Evolutionary conservation across 2,329 filamentous ascomycete species (phyloP).

Genomic region (Pezicula carpinea): DNA sequence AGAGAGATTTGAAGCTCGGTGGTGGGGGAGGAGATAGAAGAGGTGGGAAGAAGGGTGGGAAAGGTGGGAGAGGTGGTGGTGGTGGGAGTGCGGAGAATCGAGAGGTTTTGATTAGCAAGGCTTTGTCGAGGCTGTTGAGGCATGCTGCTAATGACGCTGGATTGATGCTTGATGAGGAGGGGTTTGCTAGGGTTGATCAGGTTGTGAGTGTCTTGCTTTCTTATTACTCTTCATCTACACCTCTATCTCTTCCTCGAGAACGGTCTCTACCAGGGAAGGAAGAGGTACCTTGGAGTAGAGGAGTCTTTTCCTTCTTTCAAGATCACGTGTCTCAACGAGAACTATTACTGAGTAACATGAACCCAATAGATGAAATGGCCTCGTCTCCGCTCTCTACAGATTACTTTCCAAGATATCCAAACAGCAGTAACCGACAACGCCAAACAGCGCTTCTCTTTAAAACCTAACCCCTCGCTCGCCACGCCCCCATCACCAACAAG

Average conservation of each 20-base stretch:
- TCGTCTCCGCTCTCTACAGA: slow-evolving; percentile 59
- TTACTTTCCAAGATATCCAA: slow-evolving; percentile 71
- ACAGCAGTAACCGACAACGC: slow-evolving; percentile 68
- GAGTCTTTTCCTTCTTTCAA: no score
- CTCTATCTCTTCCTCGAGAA: neutral
- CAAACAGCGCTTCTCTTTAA: slow-evolving; percentile 86
- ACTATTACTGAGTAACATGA: no score
- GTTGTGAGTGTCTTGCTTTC: slow-evolving; percentile 45
- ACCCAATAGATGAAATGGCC: slow-evolving; percentile 28
- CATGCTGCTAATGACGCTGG: slow-evolving; percentile 43
- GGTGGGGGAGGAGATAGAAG: slow-evolving; percentile 2
- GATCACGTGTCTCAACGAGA: no score
- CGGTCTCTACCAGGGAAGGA: neutral
- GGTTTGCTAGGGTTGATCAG: slow-evolving; percentile 51
- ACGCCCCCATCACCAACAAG: slow-evolving; percentile 20
- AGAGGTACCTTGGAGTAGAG: no score
- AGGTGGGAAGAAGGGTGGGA: slow-evolving; percentile 4
- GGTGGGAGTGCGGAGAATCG: slow-evolving; percentile 15
- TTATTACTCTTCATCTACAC: slow-evolving; percentile 1
- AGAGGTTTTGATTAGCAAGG: slow-evolving; percentile 28
- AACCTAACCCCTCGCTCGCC: slow-evolving; percentile 41
- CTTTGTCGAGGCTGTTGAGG: slow-evolving; percentile 28
- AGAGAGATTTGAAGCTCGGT: neutral
- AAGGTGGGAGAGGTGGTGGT: slow-evolving; percentile 11
- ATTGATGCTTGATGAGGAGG: slow-evolving; percentile 52